Evolutionary conservation across 345 rosid species (phyloP).

Genomic region (Crucihimalaya himalaica): DNA sequence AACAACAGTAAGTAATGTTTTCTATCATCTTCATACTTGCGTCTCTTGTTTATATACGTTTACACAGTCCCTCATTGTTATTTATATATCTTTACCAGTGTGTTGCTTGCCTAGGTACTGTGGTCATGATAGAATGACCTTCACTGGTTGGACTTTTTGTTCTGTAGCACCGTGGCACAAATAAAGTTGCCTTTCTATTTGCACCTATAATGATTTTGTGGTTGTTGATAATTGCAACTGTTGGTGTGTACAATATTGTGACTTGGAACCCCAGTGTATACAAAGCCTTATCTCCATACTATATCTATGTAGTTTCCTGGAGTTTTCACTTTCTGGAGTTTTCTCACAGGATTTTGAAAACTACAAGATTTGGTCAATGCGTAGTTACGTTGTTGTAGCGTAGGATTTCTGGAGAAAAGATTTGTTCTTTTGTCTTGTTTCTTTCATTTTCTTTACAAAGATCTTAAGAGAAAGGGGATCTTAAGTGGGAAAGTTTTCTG

Average conservation of each 20-base stretch:
- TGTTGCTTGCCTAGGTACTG: constrained; percentile 57
- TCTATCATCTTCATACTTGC: not conserved
- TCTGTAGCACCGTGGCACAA: constrained; percentile 83
- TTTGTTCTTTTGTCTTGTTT: constrained; percentile 22
- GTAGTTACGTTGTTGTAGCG: no score
- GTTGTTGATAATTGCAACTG: constrained; percentile 63
- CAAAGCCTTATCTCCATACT: constrained; percentile 82
- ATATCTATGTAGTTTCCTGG: constrained; percentile 56
- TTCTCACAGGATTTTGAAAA: no score
- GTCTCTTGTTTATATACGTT: not conserved
- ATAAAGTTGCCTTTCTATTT: constrained; percentile 70
- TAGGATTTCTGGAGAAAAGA: constrained; percentile 3
- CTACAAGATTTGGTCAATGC: no score
- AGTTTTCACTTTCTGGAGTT: no score
- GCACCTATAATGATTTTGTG: constrained; percentile 79
- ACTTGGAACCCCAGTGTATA: constrained; percentile 80
- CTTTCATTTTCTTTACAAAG: constrained; percentile 35
- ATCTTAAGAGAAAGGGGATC: constrained; percentile 28
- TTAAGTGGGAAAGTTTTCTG: not conserved
- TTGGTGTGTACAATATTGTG: constrained; percentile 73
- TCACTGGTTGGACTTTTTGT: constrained; percentile 84
- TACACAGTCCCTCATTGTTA: not conserved
- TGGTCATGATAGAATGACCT: constrained; percentile 62
- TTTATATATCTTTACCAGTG: constrained; percentile 7
- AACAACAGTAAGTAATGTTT: constrained; percentile 60